These are phyloP conservation scores for Vachellia collinsii DNA, from an alignment of 306 rosid species.

Conservation along the genomic window DNA sequence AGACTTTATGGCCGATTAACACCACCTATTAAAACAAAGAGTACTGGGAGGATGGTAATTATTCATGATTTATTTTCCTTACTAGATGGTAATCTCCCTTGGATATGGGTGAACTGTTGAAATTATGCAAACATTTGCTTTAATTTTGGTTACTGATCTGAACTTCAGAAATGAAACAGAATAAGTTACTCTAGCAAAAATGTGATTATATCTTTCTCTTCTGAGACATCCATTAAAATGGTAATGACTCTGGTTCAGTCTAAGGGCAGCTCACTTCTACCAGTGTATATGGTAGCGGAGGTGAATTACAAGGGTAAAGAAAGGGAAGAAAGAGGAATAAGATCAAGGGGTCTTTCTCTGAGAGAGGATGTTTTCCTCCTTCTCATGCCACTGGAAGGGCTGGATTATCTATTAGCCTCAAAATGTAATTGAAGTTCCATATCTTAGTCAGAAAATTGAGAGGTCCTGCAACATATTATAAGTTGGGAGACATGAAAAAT, in stretches of 20 bases:
- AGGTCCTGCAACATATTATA: not conserved
- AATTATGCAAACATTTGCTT: not conserved
- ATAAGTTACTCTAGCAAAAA: too few relatives aligned
- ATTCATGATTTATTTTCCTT: constrained; percentile 13
- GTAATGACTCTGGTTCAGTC: not conserved
- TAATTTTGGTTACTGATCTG: not conserved
- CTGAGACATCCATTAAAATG: too few relatives aligned
- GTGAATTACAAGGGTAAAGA: not conserved
- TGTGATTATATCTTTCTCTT: too few relatives aligned
- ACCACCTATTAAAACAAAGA: constrained; percentile 78
- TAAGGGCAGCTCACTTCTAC: not conserved
- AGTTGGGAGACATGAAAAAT: not conserved
- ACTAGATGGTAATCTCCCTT: too few relatives aligned
- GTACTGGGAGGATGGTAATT: constrained; percentile 84
- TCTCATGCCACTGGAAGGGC: not conserved
- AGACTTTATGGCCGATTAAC: constrained; percentile 63
- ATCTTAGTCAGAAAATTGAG: not conserved
- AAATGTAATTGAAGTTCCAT: not conserved
- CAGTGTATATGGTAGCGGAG: not conserved
- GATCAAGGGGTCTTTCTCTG: not conserved
- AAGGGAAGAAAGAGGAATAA: not conserved
- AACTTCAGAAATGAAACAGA: not conserved
- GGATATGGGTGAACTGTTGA: not conserved
- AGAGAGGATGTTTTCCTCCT: not conserved
- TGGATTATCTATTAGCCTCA: not conserved